Percentiles rank a stretch among this genome's conserved stretches.
phyloP scores from a whole-genome alignment of 371 early-diverging fungal genomes.

The Ordospora pajunii region DNA sequence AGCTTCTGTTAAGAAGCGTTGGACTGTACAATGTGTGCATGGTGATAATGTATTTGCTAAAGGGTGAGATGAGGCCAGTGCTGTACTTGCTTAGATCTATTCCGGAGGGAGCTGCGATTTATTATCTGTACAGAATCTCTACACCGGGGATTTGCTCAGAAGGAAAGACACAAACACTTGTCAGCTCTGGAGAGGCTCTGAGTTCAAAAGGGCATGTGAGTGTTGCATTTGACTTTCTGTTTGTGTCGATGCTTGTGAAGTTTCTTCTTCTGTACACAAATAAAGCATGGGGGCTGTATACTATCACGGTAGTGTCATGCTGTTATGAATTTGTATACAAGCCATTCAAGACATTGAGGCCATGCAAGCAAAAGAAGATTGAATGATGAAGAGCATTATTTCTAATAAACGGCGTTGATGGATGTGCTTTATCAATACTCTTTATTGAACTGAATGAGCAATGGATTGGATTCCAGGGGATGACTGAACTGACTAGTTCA shows the following conservation, averaged over 20 bases:
- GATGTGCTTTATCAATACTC: no score
- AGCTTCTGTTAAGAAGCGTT: background rate
- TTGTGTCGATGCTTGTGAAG: conserved; percentile 22
- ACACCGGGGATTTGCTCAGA: background rate
- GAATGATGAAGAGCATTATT: no score
- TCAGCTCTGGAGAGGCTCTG: conserved; percentile 4
- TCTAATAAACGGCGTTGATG: no score
- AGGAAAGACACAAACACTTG: background rate
- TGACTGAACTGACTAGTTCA: no score
- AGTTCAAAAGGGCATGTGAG: conserved; percentile 17
- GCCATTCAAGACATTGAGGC: background rate
- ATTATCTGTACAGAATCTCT: conserved; percentile 21
- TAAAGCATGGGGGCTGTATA: conserved; percentile 2
- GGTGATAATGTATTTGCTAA: background rate
- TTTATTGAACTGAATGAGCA: no score
- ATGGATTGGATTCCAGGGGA: no score
- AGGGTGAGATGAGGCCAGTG: background rate
- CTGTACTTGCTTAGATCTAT: conserved; percentile 5
- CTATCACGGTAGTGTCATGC: background rate
- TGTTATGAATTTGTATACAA: conserved; percentile 26
- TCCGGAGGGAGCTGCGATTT: conserved; percentile 8
- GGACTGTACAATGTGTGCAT: conserved; percentile 5
- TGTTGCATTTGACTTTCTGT: conserved; percentile 18
- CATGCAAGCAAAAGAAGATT: background rate
- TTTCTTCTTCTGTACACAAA: conserved; percentile 17